Percentiles rank a stretch among this genome's conserved stretches.
phyloP scores from a whole-genome alignment of 768 basidiomycete species.

The Xanthoconium stramineum region DNA sequence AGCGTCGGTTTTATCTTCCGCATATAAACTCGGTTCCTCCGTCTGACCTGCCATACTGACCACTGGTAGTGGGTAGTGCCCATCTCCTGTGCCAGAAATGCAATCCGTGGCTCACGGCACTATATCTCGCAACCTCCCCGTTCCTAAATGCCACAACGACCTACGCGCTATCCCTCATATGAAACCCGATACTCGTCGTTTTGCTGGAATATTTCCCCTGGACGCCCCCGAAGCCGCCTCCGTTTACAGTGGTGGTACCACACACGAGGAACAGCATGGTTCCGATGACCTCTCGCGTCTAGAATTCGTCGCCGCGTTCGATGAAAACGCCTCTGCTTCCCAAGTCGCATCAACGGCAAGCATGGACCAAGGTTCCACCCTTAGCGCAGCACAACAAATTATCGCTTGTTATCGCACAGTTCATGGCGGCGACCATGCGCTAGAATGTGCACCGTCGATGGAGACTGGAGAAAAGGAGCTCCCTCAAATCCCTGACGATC shows the following conservation, averaged over 20 bases:
- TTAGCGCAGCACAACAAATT: slow-evolving; percentile 24
- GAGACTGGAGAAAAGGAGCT: slow-evolving; percentile 16
- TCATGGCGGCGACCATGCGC: not conserved
- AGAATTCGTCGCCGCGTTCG: slow-evolving; percentile 4
- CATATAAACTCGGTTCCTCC: slow-evolving; percentile 17
- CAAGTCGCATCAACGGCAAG: slow-evolving; percentile 1
- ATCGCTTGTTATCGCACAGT: slow-evolving; percentile 18
- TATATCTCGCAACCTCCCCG: slow-evolving; percentile 7
- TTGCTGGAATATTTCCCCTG: slow-evolving; percentile 20
- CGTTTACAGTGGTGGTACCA: slow-evolving; percentile 5
- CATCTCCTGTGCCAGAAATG: slow-evolving; percentile 7
- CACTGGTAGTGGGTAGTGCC: not conserved
- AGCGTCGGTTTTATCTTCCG: slow-evolving; percentile 13
- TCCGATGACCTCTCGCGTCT: slow-evolving; percentile 10
- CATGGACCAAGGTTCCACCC: not conserved
- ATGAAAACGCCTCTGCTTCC: not conserved
- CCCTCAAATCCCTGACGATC: slow-evolving; percentile 22
- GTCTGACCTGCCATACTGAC: not conserved
- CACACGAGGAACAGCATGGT: slow-evolving; percentile 12
- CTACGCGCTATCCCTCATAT: not conserved
- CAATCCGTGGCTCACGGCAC: not conserved
- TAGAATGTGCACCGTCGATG: not conserved
- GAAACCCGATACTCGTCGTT: slow-evolving; percentile 27
- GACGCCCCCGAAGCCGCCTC: slow-evolving; percentile 6
- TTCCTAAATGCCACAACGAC: not conserved